Percentiles rank a stretch among this genome's conserved stretches.
phyloP scores from a whole-genome alignment of 805 yeast species.

The Metschnikowia lochheadii region DNA sequence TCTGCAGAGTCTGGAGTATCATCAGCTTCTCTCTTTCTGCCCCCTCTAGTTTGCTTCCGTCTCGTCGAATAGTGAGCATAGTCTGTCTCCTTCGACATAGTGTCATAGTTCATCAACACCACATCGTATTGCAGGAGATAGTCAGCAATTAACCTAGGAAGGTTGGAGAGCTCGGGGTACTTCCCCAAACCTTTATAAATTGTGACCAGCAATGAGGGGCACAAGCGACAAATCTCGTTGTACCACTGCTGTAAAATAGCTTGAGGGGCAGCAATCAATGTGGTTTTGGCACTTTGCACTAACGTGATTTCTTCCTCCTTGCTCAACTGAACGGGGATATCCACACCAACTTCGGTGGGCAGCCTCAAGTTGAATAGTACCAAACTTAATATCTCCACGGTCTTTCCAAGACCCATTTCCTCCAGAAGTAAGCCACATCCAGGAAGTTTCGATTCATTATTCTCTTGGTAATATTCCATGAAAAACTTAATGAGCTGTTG shows the following conservation, averaged over 20 bases:
- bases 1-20: neutral
- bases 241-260: slow-evolving; percentile 85
- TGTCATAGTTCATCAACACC: slow-evolving; percentile 72
- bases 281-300: slow-evolving; percentile 56
- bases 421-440: slow-evolving; percentile 77
- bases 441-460: slow-evolving; percentile 29
- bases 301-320: slow-evolving; percentile 41
- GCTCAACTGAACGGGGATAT: slow-evolving; percentile 25
- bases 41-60: slow-evolving; percentile 40
- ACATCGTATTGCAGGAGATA: slow-evolving; percentile 63
- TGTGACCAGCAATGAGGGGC: slow-evolving; percentile 58
- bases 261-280: slow-evolving; percentile 82
- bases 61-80: slow-evolving; percentile 70
- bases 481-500: slow-evolving; percentile 24
- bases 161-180: slow-evolving; percentile 25
- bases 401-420: slow-evolving; percentile 97
- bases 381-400: slow-evolving; percentile 76
- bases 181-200: slow-evolving; percentile 56
- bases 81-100: slow-evolving; percentile 71
- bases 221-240: slow-evolving; percentile 57
- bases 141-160: slow-evolving; percentile 45
- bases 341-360: slow-evolving; percentile 25
- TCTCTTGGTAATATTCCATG: slow-evolving; percentile 21
- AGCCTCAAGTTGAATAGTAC: slow-evolving; percentile 58
- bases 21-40: slow-evolving; percentile 12